Percentiles rank a stretch among this genome's conserved stretches.
These are phyloP conservation scores for Penicillium arizonense DNA, from an alignment of 495 filamentous ascomycete genomes.

Conservation along the genomic window DNA sequence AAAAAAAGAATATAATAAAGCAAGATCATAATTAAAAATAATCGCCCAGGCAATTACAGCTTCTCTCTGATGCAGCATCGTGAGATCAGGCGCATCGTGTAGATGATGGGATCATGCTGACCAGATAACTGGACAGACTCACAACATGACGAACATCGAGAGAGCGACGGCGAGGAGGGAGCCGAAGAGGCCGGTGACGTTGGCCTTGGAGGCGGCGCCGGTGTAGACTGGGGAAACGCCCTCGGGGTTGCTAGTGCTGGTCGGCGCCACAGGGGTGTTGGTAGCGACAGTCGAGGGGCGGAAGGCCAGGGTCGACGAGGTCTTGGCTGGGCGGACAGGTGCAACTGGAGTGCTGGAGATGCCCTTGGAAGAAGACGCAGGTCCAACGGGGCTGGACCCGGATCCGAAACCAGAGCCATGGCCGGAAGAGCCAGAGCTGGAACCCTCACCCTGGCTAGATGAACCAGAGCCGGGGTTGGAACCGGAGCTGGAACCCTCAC, in stretches of 20 bases:
- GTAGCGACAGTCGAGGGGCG: slow-evolving; percentile 18
- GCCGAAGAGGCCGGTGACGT: not conserved
- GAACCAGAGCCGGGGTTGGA: too few relatives aligned
- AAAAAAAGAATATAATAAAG: slow-evolving; percentile 2
- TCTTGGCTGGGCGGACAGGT: slow-evolving; percentile 6
- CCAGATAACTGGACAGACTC: not conserved
- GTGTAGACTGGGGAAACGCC: slow-evolving; percentile 24
- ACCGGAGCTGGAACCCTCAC: too few relatives aligned
- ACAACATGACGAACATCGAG: slow-evolving; percentile 13
- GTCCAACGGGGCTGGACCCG: not conserved
- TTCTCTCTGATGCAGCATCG: slow-evolving; percentile 6
- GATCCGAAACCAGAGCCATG: slow-evolving; percentile 3
- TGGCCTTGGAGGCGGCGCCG: slow-evolving; percentile 18
- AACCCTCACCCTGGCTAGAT: not conserved
- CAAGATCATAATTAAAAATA: not conserved
- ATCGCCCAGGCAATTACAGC: not conserved
- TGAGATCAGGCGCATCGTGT: slow-evolving; percentile 4
- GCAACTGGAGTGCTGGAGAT: slow-evolving; percentile 1
- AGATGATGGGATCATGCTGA: slow-evolving; percentile 7
- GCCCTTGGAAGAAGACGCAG: not conserved
- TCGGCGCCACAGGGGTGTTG: slow-evolving; percentile 13
- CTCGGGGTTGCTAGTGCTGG: slow-evolving; percentile 14
- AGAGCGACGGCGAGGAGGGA: slow-evolving; percentile 9
- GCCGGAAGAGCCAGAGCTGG: slow-evolving; percentile 2
- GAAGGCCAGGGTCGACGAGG: slow-evolving; percentile 16